phyloP scores from a whole-genome alignment of 1,284 basidiomycete species.

The Naganishia sp. region DNA sequence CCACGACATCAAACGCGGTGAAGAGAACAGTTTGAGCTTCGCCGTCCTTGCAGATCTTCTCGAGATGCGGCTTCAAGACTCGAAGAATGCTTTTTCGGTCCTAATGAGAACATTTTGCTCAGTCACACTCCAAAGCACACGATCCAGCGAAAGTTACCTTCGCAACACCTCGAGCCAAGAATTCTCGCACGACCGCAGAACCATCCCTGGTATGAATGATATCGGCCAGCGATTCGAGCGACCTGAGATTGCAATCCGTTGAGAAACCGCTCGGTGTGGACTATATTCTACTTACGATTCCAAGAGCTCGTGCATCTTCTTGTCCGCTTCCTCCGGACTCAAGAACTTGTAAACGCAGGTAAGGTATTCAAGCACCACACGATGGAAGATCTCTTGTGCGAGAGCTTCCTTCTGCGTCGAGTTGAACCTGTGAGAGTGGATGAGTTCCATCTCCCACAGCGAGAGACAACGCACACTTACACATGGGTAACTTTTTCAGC shows the following conservation, averaged over 20 bases:
- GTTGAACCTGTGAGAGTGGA: conserved; percentile 64
- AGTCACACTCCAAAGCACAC: not conserved
- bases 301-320: conserved; percentile 54
- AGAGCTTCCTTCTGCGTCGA: conserved; percentile 84
- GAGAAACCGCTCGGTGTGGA: not conserved
- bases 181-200: conserved; percentile 76
- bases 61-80: conserved; percentile 78
- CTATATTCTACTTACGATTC: conserved; percentile 40
- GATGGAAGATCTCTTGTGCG: conserved; percentile 79
- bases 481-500: conserved; percentile 74
- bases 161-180: conserved; percentile 74
- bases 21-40: conserved; percentile 85
- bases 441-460: conserved; percentile 23
- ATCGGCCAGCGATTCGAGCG: conserved; percentile 78
- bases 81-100: conserved; percentile 87
- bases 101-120: conserved; percentile 49
- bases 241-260: conserved; percentile 55
- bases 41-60: conserved; percentile 78
- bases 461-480: conserved; percentile 57
- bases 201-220: conserved; percentile 91
- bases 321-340: conserved; percentile 45
- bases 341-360: conserved; percentile 51
- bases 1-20: conserved; percentile 79
- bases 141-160: conserved; percentile 59
- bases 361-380: conserved; percentile 59